Evolutionary conservation across 2,329 filamentous ascomycete species (phyloP).

Genomic region (Phialophora macrospora): DNA sequence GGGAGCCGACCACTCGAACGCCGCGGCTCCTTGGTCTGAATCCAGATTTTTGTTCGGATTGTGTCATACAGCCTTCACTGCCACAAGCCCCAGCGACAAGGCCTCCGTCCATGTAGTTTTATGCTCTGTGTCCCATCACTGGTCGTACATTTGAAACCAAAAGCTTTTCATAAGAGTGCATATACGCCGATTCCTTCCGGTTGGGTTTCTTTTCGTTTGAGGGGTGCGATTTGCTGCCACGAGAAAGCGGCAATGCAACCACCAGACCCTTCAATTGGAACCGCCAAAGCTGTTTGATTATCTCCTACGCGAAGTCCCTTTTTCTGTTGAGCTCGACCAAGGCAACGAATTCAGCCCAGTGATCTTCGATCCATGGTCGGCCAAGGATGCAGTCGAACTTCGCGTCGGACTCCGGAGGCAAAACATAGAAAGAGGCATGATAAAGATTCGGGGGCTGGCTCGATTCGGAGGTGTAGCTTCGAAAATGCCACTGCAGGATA

Average conservation of each 20-base stretch:
- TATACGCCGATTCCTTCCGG: conserved; percentile 11
- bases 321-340: conserved; percentile 26
- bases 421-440: conserved; percentile 26
- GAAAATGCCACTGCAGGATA: conserved; percentile 29
- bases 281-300: background rate
- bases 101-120: conserved; percentile 7
- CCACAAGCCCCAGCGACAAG: conserved; percentile 9
- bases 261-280: conserved; percentile 4
- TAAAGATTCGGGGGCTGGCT: conserved; percentile 7
- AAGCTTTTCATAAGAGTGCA: conserved; percentile 22
- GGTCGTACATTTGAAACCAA: conserved; percentile 27
- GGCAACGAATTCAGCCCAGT: conserved; percentile 28
- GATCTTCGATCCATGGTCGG: conserved; percentile 32
- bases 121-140: conserved; percentile 22
- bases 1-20: conserved; percentile 7
- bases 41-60: conserved; percentile 24
- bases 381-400: conserved; percentile 36
- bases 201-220: conserved; percentile 2
- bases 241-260: background rate
- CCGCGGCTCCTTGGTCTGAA: conserved; percentile 23
- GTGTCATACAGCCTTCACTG: conserved; percentile 23
- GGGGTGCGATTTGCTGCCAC: conserved; percentile 3
- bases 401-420: conserved; percentile 20
- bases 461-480: conserved; percentile 2
- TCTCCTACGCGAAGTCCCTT: conserved; percentile 3